Percentiles rank a stretch among this genome's conserved stretches.
Conservation (phyloP, 23 red algal genomes). For the Gracilariopsis chorda region DNA sequence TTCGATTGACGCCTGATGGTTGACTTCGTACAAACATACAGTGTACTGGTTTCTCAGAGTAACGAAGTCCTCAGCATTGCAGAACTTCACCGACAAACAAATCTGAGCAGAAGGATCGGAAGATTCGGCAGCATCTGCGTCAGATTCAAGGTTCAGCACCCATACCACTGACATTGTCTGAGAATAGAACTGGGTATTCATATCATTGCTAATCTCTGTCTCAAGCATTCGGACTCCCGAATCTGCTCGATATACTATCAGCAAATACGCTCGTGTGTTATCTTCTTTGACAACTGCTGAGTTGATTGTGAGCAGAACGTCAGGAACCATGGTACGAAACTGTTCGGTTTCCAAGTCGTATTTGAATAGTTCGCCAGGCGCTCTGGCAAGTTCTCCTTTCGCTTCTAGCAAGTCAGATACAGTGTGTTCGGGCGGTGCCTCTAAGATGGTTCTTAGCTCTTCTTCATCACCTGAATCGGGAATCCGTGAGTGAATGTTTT, state of each 20-base stretch:
- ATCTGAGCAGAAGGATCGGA: slow-evolving; percentile 12
- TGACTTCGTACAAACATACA: slow-evolving; percentile 72
- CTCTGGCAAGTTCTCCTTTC: slow-evolving; percentile 42
- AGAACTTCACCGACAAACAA: slow-evolving; percentile 54
- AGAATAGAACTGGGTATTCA: slow-evolving; percentile 64
- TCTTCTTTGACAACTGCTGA: slow-evolving; percentile 64
- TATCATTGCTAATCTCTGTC: slow-evolving; percentile 44
- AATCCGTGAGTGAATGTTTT: slow-evolving; percentile 21
- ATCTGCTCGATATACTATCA: slow-evolving; percentile 33
- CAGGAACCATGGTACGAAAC: slow-evolving; percentile 22
- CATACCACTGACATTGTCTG: slow-evolving; percentile 58
- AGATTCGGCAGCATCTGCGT: not conserved
- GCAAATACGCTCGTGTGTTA: slow-evolving; percentile 40
- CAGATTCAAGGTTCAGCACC: slow-evolving; percentile 27
- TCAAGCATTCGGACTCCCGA: slow-evolving; percentile 39
- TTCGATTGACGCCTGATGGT: slow-evolving; percentile 39
- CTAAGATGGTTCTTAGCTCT: not conserved
- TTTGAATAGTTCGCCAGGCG: slow-evolving; percentile 35
- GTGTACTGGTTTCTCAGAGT: slow-evolving; percentile 56
- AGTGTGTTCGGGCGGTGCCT: not conserved
- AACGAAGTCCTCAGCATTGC: slow-evolving; percentile 50
- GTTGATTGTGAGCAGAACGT: slow-evolving; percentile 54
- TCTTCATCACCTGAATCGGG: slow-evolving; percentile 25
- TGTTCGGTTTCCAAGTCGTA: slow-evolving; percentile 36
- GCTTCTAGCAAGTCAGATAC: slow-evolving; percentile 36